Evolutionary conservation across 2,329 filamentous ascomycete species (phyloP).

Genomic region (Colletotrichum paranaense): DNA sequence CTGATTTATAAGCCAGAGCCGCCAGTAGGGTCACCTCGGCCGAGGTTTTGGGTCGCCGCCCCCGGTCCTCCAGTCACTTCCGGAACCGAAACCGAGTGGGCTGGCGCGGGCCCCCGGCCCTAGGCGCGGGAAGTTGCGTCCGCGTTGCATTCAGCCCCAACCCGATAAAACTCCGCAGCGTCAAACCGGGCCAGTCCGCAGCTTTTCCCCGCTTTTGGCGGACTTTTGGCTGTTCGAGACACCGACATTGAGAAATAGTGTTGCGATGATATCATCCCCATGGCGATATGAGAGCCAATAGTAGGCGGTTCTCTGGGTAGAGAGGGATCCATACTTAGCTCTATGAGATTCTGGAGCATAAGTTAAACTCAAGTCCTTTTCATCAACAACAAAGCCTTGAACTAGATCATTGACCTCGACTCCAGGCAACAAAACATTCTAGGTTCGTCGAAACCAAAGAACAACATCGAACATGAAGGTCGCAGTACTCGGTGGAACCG

Average conservation of each 20-base stretch:
- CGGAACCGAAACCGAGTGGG: background rate
- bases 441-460: background rate
- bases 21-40: too few relatives aligned
- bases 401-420: background rate
- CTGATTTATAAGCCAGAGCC: too few relatives aligned
- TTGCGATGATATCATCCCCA: background rate
- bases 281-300: background rate
- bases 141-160: background rate
- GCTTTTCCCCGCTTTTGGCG: background rate
- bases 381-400: background rate
- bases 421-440: background rate
- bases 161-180: background rate
- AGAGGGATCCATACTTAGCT: background rate
- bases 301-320: background rate
- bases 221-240: background rate
- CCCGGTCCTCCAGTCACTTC: background rate
- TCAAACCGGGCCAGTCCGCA: background rate
- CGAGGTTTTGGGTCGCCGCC: background rate
- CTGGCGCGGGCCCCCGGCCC: background rate
- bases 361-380: background rate
- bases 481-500: constrained; percentile 53
- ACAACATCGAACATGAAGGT: constrained; percentile 40
- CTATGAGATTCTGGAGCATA: background rate
- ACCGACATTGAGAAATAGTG: background rate
- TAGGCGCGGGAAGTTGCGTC: background rate